Evolutionary conservation across 176 grass and related monocot genomes (phyloP), one percentile per base, ranked within the genome.

Genomic region (Eleusine indica): DNA sequence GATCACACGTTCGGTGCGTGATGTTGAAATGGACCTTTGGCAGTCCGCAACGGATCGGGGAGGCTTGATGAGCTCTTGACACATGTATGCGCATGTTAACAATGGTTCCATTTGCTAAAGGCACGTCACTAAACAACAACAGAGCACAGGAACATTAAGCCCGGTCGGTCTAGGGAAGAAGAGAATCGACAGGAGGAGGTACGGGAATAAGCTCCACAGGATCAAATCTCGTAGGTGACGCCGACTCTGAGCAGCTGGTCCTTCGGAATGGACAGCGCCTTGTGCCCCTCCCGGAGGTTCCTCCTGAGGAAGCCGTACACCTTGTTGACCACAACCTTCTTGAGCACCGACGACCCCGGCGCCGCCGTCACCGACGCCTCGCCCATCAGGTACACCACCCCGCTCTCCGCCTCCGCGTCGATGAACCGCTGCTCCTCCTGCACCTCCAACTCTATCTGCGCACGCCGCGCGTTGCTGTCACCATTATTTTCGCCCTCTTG

Each of bases 221-320:
- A 25, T 25, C 25, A 25, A 25, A 91, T 89, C 43, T 94, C 89
- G 62, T 91, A 89, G 58, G 79, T 87, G 83, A 94, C 85, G 47
- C 92, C 92, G 38, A 94, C 77, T 76, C 91, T 91, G 60, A 94
- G 86, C 64, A 91, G 7, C 83, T 94, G 82, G 72, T 87, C 80
- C 38, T 78, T 68, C 2, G 89, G 92, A 17, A 94, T 89, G 71
- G 75, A 69, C 79, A 94, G 66, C 51, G 57, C 66, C 80, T 87
- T 82, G 65, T 91, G 83, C 4, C 75, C 77, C n/a, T 89, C 72
- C 73, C 87, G 84, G 18, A 87, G 75, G 81, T 91, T 94, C 62
- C 83, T 89, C 81, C 85, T 75, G 35, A 94, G 30, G 81, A 85
- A 89, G 7, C 68, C 84, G 61, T 94, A 91, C 15, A 87, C 48